Base-by-base conservation (phyloP, 441 rosid genomes). In the Adansonia madagascariensis region DNA sequence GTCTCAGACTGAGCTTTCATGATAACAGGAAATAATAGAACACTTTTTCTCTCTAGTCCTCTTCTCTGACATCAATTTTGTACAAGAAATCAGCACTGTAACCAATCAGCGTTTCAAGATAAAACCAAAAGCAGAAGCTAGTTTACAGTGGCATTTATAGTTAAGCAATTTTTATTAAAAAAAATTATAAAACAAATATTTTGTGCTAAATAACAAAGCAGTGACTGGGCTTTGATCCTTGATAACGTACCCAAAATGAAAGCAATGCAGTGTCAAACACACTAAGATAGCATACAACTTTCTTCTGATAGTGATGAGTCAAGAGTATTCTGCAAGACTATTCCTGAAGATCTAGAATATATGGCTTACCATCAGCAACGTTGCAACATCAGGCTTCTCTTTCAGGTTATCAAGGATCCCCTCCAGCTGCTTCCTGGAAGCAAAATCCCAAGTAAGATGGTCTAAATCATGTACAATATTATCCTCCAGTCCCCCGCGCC, bases 301-400 rank as follows among this genome's bases (percentile, higher is more conserved):
- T 55, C 31, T 2, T 18, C 44, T 55, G 20, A 53, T 17, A 71
- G 17, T 10, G 17, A 35, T 35, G 75, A 55, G 49, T 71, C 1
- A 44, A 12, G 27, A 53, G 18, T 35, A 35, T 57, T 73, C 44
- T 20, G 20, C 39, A 57, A 73, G 76, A 41, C 62, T 61, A 55
- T 39, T 50, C 44, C 8, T 4, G 12, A 53, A 53, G 12, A 75
- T 9, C 20, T 14, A 65, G 61, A 53, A 63, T 65, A 75, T 66
- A 68, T 69, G 72, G 72, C 89, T 82, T 86, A 97, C 98, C 98
- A 92, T 77, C 77, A 94, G 85, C 75, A 97, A 79, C 70, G 85
- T 90, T 75, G 94, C 97, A 39, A 97, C 99, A 81, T 89, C 99
- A 41, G 98, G 98, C 87, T 93, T 97, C 86, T 94, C 99, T 81